These are phyloP conservation scores for Cydonia oblonga DNA, from an alignment of 331 rosid genomes.

Conservation along the genomic window DNA sequence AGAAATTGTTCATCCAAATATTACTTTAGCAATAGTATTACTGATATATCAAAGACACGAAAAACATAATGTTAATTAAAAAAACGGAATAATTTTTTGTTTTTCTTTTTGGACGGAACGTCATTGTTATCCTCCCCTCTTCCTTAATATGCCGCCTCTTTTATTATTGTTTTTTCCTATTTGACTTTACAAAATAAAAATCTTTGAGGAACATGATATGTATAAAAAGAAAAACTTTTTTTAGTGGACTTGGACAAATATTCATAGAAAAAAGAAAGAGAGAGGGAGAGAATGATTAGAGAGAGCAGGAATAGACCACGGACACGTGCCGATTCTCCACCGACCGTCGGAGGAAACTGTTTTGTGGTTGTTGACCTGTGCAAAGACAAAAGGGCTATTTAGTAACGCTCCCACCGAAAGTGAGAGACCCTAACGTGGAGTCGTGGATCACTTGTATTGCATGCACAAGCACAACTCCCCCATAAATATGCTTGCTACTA, in stretches of 20 bases:
- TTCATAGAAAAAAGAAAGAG: not conserved
- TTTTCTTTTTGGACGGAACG: not conserved
- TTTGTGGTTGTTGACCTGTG: conserved; percentile 44
- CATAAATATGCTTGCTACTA: too few species aligned
- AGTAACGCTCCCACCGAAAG: conserved; percentile 54
- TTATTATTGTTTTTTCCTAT: too few species aligned
- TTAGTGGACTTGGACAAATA: not conserved
- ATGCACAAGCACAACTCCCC: not conserved
- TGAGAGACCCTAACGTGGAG: conserved; percentile 27
- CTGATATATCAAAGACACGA: too few species aligned
- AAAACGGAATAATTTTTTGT: too few species aligned
- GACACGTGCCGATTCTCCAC: conserved; percentile 75
- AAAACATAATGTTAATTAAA: too few species aligned
- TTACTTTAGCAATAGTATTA: too few species aligned
- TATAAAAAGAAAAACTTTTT: not conserved
- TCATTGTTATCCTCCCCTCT: not conserved
- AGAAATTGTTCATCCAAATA: too few species aligned
- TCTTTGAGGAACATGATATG: not conserved
- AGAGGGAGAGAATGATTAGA: conserved; percentile 16
- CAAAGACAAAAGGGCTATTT: not conserved
- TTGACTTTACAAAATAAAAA: not conserved
- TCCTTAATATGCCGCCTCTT: too few species aligned
- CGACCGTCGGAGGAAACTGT: conserved; percentile 39
- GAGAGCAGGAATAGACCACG: conserved; percentile 29
- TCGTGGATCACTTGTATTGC: not conserved